Conservation (phyloP, 2,329 filamentous ascomycete species). For the Bretziella fagacearum region DNA sequence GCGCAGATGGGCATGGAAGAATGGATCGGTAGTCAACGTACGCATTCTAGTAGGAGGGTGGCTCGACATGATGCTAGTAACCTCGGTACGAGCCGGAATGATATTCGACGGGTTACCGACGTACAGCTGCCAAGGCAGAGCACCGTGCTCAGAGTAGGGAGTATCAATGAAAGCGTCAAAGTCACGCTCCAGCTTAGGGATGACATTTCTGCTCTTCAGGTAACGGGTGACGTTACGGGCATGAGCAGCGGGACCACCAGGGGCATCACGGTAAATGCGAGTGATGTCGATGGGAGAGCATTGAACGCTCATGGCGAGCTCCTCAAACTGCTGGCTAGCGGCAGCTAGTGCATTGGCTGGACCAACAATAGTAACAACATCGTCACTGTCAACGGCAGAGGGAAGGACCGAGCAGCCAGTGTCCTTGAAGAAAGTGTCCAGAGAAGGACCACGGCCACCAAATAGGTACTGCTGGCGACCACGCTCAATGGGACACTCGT, state of each 20-base stretch:
- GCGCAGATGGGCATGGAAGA: constrained; percentile 59
- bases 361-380: constrained; percentile 72
- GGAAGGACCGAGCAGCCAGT: constrained; percentile 83
- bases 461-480: constrained; percentile 92
- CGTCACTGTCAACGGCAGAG: constrained; percentile 60
- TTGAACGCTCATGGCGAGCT: constrained; percentile 74
- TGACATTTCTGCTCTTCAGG: constrained; percentile 62
- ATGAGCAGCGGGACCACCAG: constrained; percentile 56
- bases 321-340: constrained; percentile 70
- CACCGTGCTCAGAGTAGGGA: constrained; percentile 49
- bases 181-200: constrained; percentile 62
- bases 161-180: constrained; percentile 82
- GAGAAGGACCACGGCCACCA: constrained; percentile 60
- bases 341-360: constrained; percentile 54
- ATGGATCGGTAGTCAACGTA: constrained; percentile 53
- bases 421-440: constrained; percentile 74
- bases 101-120: constrained; percentile 71
- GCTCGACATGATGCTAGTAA: constrained; percentile 54
- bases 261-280: constrained; percentile 58
- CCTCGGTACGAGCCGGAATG: constrained; percentile 56
- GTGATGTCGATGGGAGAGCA: constrained; percentile 69
- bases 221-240: constrained; percentile 80
- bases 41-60: constrained; percentile 58
- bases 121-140: constrained; percentile 74
- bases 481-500: constrained; percentile 67